Conservation (phyloP, 169 alveolate species). For the Plasmodium fragile region DNA sequence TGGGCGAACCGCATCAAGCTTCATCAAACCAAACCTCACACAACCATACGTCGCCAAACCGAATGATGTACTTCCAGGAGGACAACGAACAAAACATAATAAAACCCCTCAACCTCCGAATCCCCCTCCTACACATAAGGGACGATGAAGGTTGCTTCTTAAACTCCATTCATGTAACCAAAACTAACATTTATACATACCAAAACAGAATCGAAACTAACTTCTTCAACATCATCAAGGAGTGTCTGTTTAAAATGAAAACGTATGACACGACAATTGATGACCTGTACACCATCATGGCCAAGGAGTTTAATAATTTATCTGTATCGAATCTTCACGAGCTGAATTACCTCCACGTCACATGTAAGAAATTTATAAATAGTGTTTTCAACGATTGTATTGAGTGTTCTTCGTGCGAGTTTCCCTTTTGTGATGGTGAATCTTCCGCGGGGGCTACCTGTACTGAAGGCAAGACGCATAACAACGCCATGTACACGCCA, state of each 20-base stretch:
- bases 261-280: conserved; percentile 34
- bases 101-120: conserved; percentile 31
- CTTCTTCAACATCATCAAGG: conserved; percentile 14
- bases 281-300: conserved; percentile 29
- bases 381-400: conserved; percentile 8
- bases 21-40: neutral
- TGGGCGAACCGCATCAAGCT: neutral
- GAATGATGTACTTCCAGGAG: conserved; percentile 21
- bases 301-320: neutral
- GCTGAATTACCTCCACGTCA: conserved; percentile 19
- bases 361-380: conserved; percentile 37
- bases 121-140: conserved; percentile 31
- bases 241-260: conserved; percentile 20
- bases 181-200: conserved; percentile 47
- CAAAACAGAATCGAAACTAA: conserved; percentile 3
- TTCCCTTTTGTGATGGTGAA: neutral
- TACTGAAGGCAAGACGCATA: neutral
- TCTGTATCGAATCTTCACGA: neutral
- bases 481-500: neutral
- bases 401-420: neutral
- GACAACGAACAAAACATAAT: conserved; percentile 10
- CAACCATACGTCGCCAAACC: neutral
- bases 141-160: conserved; percentile 26
- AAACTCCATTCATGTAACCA: conserved; percentile 20
- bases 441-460: neutral